These are phyloP conservation scores for Aspergillus sp. DNA, from an alignment of 2,329 filamentous ascomycete species.

Conservation along the genomic window DNA sequence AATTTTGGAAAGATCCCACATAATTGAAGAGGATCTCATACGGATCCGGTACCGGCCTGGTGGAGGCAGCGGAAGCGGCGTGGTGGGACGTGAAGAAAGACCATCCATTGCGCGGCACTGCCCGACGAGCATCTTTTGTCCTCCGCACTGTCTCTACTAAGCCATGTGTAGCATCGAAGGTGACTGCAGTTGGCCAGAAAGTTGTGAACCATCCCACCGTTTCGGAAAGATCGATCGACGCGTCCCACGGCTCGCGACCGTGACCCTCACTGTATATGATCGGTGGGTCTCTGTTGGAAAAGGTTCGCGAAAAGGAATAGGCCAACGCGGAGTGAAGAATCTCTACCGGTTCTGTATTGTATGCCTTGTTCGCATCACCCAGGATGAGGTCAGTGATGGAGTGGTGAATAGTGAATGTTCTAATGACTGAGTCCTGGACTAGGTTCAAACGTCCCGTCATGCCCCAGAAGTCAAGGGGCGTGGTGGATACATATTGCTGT, in stretches of 20 bases:
- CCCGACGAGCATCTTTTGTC: slow-evolving; percentile 33
- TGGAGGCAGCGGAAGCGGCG: slow-evolving; percentile 21
- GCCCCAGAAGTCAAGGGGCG: slow-evolving; percentile 43
- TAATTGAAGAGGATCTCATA: slow-evolving; percentile 14
- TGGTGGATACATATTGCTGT: no score
- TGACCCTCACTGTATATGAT: slow-evolving; percentile 16
- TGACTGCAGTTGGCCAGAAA: slow-evolving; percentile 9
- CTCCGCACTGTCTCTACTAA: slow-evolving; percentile 6
- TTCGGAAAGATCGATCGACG: slow-evolving; percentile 9
- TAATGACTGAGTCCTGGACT: slow-evolving; percentile 1
- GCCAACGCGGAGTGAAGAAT: slow-evolving; percentile 9
- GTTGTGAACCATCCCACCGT: slow-evolving; percentile 19
- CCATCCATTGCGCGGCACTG: slow-evolving; percentile 31
- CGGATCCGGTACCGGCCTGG: slow-evolving; percentile 13
- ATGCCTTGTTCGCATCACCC: not conserved
- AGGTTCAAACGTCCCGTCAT: slow-evolving; percentile 3
- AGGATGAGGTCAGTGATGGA: slow-evolving; percentile 2
- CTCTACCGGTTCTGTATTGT: slow-evolving; percentile 7
- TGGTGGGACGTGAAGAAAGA: slow-evolving; percentile 36
- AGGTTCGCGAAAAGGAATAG: slow-evolving; percentile 9
- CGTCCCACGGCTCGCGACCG: slow-evolving; percentile 13
- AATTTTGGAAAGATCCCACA: slow-evolving; percentile 7
- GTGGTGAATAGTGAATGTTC: slow-evolving; percentile 2
- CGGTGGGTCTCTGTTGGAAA: slow-evolving; percentile 8
- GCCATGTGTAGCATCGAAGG: not conserved